Conservation (phyloP, 2,329 filamentous ascomycete genomes). For the Curvularia spicifera region DNA sequence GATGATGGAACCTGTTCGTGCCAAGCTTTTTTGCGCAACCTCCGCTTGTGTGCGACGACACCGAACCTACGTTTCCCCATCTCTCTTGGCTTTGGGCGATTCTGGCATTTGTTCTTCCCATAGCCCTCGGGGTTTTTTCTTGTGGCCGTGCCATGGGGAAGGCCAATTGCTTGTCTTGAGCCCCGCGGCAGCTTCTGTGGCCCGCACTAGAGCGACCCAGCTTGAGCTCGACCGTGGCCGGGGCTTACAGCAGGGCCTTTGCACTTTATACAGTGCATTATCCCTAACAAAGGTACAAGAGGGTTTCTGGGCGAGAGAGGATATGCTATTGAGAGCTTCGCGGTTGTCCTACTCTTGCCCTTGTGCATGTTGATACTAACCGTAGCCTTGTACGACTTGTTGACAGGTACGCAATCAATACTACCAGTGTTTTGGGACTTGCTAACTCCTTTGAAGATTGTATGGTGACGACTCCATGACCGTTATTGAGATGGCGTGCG, state of each 20-base stretch:
- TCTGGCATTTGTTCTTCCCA: background rate
- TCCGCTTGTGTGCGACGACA: constrained; percentile 22
- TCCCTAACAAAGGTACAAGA: too few species aligned
- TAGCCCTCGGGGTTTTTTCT: background rate
- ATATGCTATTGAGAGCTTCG: background rate
- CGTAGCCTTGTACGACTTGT: background rate
- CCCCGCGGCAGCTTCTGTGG: constrained; percentile 1
- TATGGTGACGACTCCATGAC: background rate
- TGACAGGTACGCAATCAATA: background rate
- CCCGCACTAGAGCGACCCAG: background rate
- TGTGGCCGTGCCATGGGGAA: background rate
- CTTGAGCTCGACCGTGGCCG: background rate
- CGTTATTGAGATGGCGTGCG: background rate
- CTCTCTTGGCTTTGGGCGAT: background rate
- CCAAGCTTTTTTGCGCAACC: constrained; percentile 43
- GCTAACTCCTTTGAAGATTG: background rate
- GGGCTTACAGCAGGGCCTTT: background rate
- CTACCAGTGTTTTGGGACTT: background rate
- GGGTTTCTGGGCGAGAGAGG: background rate
- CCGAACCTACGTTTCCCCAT: background rate
- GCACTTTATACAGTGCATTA: background rate
- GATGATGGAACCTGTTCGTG: constrained; percentile 35
- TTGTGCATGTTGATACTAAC: background rate
- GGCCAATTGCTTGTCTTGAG: background rate
- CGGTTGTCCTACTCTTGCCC: background rate